These are phyloP conservation scores for Apiospora kogelbergensis DNA, from an alignment of 2,329 filamentous ascomycete species.

Conservation along the genomic window DNA sequence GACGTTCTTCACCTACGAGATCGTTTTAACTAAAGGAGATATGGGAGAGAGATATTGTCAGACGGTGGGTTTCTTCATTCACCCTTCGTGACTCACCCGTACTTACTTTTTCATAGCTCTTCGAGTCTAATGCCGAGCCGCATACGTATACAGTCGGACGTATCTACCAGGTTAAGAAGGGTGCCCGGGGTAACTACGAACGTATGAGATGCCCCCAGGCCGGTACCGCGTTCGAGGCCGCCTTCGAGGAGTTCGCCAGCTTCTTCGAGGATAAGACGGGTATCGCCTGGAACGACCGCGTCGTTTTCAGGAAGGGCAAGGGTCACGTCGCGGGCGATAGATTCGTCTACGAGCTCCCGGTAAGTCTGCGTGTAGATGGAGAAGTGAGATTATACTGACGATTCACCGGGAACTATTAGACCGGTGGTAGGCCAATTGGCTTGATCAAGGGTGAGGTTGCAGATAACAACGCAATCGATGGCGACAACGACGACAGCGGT, in stretches of 20 bases:
- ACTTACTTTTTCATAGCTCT: conserved; percentile 51
- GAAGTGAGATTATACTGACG: background rate
- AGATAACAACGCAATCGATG: background rate
- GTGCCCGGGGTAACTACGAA: conserved; percentile 19
- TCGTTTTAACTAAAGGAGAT: conserved; percentile 58
- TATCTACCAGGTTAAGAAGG: conserved; percentile 46
- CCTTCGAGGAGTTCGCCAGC: background rate
- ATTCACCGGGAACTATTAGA: no score
- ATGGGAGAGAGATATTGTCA: conserved; percentile 59
- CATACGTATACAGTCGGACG: conserved; percentile 61
- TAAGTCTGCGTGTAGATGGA: background rate
- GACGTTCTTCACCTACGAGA: conserved; percentile 62
- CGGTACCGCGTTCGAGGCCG: background rate
- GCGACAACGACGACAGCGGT: background rate
- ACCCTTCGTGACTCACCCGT: background rate
- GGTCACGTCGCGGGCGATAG: background rate
- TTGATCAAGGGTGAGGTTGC: conserved; percentile 14
- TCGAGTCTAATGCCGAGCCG: conserved; percentile 61
- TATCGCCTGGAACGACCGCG: conserved; percentile 15
- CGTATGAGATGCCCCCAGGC: background rate
- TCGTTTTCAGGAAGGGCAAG: background rate
- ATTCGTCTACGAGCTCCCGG: background rate
- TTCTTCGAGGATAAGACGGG: conserved; percentile 26
- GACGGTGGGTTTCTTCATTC: conserved; percentile 47
- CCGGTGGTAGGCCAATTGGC: conserved; percentile 28